Percentiles rank a stretch among this genome's conserved stretches.
Evolutionary conservation across 768 basidiomycete species (phyloP).

Genomic region (Phallus indusiatus): DNA sequence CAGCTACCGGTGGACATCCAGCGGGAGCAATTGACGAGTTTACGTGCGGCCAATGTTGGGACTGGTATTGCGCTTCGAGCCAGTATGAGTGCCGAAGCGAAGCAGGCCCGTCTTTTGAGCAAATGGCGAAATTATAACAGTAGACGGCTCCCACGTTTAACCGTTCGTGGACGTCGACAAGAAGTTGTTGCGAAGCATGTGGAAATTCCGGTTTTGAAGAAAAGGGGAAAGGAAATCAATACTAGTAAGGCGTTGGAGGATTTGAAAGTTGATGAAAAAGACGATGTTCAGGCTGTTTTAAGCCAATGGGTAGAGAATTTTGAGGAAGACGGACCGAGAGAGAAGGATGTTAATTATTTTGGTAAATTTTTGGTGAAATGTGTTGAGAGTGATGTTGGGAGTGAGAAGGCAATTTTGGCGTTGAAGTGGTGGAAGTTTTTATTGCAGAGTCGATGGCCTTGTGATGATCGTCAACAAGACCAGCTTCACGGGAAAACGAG

Average conservation of each 20-base stretch:
- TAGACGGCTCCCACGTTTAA: slow-evolving; percentile 15
- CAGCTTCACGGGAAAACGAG: slow-evolving; percentile 22
- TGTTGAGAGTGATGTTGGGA: slow-evolving; percentile 56
- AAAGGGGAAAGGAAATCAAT: slow-evolving; percentile 39
- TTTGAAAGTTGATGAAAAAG: slow-evolving; percentile 49
- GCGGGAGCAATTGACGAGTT: slow-evolving; percentile 58
- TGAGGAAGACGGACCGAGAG: slow-evolving; percentile 50
- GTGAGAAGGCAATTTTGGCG: slow-evolving; percentile 60
- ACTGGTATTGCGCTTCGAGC: slow-evolving; percentile 9
- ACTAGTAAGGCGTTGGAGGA: slow-evolving; percentile 45
- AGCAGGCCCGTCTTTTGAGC: slow-evolving; percentile 8
- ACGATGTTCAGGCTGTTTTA: slow-evolving; percentile 64
- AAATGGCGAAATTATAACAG: slow-evolving; percentile 5
- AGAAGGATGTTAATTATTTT: slow-evolving; percentile 68
- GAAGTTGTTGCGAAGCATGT: slow-evolving; percentile 35
- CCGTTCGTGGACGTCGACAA: slow-evolving; percentile 4
- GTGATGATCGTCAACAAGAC: slow-evolving; percentile 35
- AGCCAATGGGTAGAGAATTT: slow-evolving; percentile 69
- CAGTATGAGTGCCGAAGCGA: slow-evolving; percentile 5
- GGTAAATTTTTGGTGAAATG: slow-evolving; percentile 61
- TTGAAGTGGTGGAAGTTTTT: slow-evolving; percentile 79
- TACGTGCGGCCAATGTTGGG: slow-evolving; percentile 9
- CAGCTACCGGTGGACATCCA: slow-evolving; percentile 58
- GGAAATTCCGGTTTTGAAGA: slow-evolving; percentile 43
- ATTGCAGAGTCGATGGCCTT: slow-evolving; percentile 53